Conservation (phyloP, 2,329 filamentous ascomycete genomes). For the Alternaria tenuissima region DNA sequence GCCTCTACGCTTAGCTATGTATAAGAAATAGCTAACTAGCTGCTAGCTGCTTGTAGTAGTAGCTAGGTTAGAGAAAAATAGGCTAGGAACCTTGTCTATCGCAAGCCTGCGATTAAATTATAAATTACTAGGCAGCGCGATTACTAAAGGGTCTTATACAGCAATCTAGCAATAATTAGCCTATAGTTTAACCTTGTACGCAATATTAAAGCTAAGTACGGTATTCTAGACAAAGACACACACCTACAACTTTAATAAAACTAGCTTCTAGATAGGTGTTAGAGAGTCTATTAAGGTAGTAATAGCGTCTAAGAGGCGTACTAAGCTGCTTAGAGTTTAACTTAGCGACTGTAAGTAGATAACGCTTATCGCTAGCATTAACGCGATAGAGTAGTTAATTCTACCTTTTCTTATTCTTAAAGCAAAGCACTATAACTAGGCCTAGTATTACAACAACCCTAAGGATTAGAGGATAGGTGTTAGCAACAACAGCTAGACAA, state of each 20-base stretch:
- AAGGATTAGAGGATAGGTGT: slow-evolving; percentile 38
- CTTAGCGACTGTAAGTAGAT: slow-evolving; percentile 20
- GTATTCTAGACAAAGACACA: too few relatives aligned
- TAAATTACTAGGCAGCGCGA: background rate
- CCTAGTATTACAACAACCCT: slow-evolving; percentile 17
- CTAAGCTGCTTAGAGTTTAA: slow-evolving; percentile 10
- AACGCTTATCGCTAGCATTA: slow-evolving; percentile 16
- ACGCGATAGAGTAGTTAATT: slow-evolving; percentile 9
- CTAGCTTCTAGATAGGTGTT: background rate
- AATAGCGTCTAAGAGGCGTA: background rate
- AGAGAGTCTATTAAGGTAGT: background rate
- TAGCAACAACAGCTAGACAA: slow-evolving; percentile 47
- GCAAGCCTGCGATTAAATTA: background rate
- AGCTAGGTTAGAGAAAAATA: background rate
- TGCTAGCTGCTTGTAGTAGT: background rate
- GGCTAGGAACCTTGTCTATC: background rate
- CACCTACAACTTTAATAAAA: background rate
- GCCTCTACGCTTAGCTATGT: background rate
- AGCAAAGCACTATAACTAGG: slow-evolving; percentile 2
- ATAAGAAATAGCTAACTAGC: background rate
- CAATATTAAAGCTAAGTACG: background rate
- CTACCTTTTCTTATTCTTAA: slow-evolving; percentile 3
- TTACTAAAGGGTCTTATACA: background rate
- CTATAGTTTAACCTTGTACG: background rate
- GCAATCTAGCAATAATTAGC: background rate